A percentile compares a stretch with the other conserved stretches of the same genome.
These are phyloP conservation scores for Ramaria sp. DNA, from an alignment of 768 basidiomycete genomes.

Conservation along the genomic window DNA sequence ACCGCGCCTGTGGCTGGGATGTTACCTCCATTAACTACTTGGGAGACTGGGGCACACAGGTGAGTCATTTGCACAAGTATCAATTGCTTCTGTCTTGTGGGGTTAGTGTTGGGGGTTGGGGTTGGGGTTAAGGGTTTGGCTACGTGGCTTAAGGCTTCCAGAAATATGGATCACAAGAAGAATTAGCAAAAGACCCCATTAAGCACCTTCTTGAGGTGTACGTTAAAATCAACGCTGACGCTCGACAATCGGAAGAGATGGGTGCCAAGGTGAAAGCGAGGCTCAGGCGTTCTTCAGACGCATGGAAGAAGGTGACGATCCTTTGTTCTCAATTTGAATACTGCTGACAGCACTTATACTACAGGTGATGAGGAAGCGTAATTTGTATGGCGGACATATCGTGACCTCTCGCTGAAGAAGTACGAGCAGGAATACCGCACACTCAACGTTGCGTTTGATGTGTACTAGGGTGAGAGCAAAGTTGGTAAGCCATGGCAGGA, in stretches of 20 bases:
- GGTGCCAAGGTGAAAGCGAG: slow-evolving; percentile 62
- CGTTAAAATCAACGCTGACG: slow-evolving; percentile 86
- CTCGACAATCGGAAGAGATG: slow-evolving; percentile 30
- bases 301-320: slow-evolving; percentile 66
- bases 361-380: slow-evolving; percentile 71
- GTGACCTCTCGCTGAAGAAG: slow-evolving; percentile 81
- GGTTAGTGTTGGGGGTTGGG: too few species aligned
- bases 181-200: slow-evolving; percentile 80
- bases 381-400: slow-evolving; percentile 86
- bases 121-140: too few species aligned
- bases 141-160: slow-evolving; percentile 86
- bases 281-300: slow-evolving; percentile 86
- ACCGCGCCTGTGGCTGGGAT: slow-evolving; percentile 88
- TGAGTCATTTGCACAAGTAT: slow-evolving; percentile 22
- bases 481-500: slow-evolving; percentile 68
- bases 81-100: background rate
- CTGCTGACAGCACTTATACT: background rate
- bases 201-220: slow-evolving; percentile 93
- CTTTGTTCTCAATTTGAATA: background rate
- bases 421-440: slow-evolving; percentile 82
- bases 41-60: slow-evolving; percentile 98
- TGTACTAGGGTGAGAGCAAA: slow-evolving; percentile 84
- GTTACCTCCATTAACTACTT: slow-evolving; percentile 90
- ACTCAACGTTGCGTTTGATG: slow-evolving; percentile 84
- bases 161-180: slow-evolving; percentile 80